Evolutionary conservation across 78 protist species (phyloP).

Genomic region (Dictyostelium discoideum): dicty_2.7 NC_007091.3:4747001-4747500

Average conservation of each 20-base stretch:
- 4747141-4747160: not conserved
- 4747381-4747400: not conserved
- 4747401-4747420: not conserved
- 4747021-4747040: not conserved
- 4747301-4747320: not conserved
- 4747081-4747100: not conserved
- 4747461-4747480: no score
- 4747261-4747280: not conserved
- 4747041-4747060: not conserved
- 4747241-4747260: not conserved
- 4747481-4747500: not conserved
- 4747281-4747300: not conserved
- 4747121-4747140: not conserved
- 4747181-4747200: conserved; percentile 36
- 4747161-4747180: not conserved
- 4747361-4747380: not conserved
- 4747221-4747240: not conserved
- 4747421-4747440: not conserved
- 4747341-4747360: not conserved
- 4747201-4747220: not conserved
- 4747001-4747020: not conserved
- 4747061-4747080: not conserved
- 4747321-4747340: not conserved
- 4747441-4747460: no score
- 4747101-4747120: conserved; percentile 3